Evolutionary conservation across 2,329 filamentous ascomycete species (phyloP).

Genomic region (Aureobasidium zeae): DNA sequence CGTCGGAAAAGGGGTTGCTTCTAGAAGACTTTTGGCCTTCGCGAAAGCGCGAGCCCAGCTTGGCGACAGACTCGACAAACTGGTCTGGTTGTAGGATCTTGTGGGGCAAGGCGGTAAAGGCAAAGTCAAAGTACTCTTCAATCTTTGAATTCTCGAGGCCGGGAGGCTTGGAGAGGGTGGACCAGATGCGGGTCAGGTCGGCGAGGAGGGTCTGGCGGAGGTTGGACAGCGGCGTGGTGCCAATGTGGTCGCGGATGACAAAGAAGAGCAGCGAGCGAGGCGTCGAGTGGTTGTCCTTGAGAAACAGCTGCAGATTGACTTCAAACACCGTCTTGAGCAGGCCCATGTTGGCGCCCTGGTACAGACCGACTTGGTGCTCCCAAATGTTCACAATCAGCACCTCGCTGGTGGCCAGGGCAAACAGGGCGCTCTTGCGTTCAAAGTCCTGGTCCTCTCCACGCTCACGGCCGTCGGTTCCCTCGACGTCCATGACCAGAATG

Average conservation of each 20-base stretch:
- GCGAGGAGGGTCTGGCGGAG: conserved; percentile 83
- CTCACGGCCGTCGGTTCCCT: conserved; percentile 93
- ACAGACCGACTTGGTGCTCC: conserved; percentile 97
- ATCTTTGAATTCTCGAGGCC: conserved; percentile 84
- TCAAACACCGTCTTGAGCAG: conserved; percentile 97
- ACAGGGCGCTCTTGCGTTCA: conserved; percentile 94
- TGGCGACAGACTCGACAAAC: conserved; percentile 71
- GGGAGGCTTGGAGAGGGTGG: conserved; percentile 79
- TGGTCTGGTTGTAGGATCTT: conserved; percentile 93
- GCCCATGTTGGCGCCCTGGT: conserved; percentile 98
- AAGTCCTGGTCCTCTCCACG: conserved; percentile 98
- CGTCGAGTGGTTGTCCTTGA: conserved; percentile 85
- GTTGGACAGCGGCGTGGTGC: conserved; percentile 81
- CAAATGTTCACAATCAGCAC: conserved; percentile 98
- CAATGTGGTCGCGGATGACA: conserved; percentile 94
- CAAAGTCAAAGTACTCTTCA: conserved; percentile 97
- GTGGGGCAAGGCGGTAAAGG: conserved; percentile 89
- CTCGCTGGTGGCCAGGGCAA: conserved; percentile 93
- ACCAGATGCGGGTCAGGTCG: conserved; percentile 87
- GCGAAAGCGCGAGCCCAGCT: conserved; percentile 71
- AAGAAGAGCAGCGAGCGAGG: conserved; percentile 93
- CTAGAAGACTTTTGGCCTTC: conserved; percentile 43
- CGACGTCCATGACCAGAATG: conserved; percentile 98
- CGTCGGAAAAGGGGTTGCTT: conserved; percentile 60
- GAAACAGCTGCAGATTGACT: conserved; percentile 92